These are phyloP conservation scores for Yamadazyma mexicana DNA, from an alignment of 1,139 yeast genomes.

Conservation along the genomic window DNA sequence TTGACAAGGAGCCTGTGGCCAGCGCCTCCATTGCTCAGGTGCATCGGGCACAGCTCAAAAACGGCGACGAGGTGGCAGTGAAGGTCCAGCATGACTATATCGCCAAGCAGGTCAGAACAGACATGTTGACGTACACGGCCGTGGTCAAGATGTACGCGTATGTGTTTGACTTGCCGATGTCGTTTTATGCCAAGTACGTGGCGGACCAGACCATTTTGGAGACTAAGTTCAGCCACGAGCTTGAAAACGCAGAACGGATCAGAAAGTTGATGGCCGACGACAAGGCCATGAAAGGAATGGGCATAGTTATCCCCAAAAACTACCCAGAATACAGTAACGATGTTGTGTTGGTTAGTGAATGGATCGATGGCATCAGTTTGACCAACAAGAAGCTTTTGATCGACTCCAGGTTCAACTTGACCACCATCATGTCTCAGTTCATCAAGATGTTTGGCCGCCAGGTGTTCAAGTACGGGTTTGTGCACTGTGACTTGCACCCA, in stretches of 20 bases:
- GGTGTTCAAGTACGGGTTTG: constrained; percentile 72
- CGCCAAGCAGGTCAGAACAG: constrained; percentile 55
- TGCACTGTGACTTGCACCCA: constrained; percentile 84
- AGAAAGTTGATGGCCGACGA: constrained; percentile 23
- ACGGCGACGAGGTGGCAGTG: constrained; percentile 60
- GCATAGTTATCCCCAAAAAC: constrained; percentile 50
- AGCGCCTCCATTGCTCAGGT: constrained; percentile 79
- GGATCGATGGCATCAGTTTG: constrained; percentile 72
- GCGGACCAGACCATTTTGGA: constrained; percentile 60
- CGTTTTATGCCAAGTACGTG: constrained; percentile 56
- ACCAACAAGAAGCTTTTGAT: constrained; percentile 45
- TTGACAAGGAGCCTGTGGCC: constrained; percentile 60
- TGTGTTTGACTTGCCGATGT: constrained; percentile 65
- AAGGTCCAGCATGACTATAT: constrained; percentile 69
- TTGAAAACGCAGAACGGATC: constrained; percentile 45
- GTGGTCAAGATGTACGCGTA: constrained; percentile 56
- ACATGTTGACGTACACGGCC: constrained; percentile 55
- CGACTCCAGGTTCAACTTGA: constrained; percentile 40
- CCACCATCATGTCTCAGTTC: constrained; percentile 51
- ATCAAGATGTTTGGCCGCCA: constrained; percentile 62
- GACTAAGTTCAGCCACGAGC: constrained; percentile 59
- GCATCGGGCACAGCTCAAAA: constrained; percentile 51
- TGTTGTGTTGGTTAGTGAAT: constrained; percentile 64
- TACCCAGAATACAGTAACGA: constrained; percentile 46
- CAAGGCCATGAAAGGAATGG: constrained; percentile 18